A percentile compares a stretch with the other conserved stretches of the same genome.
phyloP scores from a whole-genome alignment of 108 stramenopile genomes.

The Stephanodiscus triporus region DNA sequence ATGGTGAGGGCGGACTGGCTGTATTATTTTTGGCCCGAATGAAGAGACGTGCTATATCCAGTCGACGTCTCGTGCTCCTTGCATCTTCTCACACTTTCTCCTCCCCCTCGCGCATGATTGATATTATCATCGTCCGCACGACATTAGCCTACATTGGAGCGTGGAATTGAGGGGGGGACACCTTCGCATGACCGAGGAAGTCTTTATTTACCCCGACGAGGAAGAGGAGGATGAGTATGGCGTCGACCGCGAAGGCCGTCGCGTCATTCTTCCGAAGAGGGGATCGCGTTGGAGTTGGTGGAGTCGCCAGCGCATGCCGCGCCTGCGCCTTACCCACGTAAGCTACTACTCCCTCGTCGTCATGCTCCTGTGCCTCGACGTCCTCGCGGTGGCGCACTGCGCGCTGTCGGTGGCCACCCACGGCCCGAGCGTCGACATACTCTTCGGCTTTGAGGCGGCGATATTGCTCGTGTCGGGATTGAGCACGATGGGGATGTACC shows the following conservation, averaged over 20 bases:
- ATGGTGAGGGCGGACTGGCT: constrained; percentile 39
- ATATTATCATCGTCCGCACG: neutral
- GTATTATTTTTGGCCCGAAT: neutral
- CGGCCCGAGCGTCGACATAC: constrained; percentile 85
- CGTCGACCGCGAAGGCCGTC: constrained; percentile 9
- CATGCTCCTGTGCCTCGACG: constrained; percentile 65
- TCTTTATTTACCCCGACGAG: constrained; percentile 49
- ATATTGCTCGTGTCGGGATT: constrained; percentile 84
- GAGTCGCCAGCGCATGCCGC: constrained; percentile 42
- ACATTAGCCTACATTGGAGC: constrained; percentile 87
- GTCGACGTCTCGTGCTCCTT: too few relatives aligned
- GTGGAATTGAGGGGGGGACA: constrained; percentile 88
- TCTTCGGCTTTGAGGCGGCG: constrained; percentile 95
- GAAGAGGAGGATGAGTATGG: constrained; percentile 11
- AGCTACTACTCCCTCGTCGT: constrained; percentile 62
- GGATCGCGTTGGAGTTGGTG: constrained; percentile 5
- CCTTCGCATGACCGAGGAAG: constrained; percentile 90
- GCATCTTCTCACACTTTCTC: too few relatives aligned
- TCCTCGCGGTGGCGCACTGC: constrained; percentile 64
- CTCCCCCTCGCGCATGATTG: too few relatives aligned
- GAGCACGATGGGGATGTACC: constrained; percentile 69
- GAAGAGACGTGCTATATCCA: neutral
- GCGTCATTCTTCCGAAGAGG: constrained; percentile 21
- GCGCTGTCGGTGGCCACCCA: constrained; percentile 57
- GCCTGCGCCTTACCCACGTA: constrained; percentile 48